phyloP scores from a whole-genome alignment of 192 early-diverging fungal genomes.

The Funneliformis geosporum region DNA sequence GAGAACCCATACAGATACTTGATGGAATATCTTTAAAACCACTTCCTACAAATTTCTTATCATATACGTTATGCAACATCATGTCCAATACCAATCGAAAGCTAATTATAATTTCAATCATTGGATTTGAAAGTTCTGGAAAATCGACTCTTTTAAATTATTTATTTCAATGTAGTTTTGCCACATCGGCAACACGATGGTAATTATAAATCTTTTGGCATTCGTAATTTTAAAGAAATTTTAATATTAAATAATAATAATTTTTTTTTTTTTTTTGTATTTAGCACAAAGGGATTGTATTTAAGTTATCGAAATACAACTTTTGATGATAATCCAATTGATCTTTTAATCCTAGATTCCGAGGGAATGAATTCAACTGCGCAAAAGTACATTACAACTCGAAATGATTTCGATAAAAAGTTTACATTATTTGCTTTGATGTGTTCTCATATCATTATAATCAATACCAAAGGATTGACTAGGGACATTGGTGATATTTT shows the following conservation, averaged over 20 bases:
- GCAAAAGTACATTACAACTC: slow-evolving; percentile 2
- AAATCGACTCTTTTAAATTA: slow-evolving; percentile 18
- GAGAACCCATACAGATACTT: not conserved
- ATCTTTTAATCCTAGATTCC: not conserved
- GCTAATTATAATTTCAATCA: slow-evolving; percentile 1
- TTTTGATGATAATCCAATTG: not conserved
- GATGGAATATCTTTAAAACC: slow-evolving; percentile 7
- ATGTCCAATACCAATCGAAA: not conserved
- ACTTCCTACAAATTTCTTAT: not conserved
- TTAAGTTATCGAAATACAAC: not conserved
- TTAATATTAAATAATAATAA: not conserved
- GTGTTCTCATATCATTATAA: slow-evolving; percentile 18
- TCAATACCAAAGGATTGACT: slow-evolving; percentile 10
- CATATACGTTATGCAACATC: not conserved
- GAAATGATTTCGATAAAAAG: slow-evolving; percentile 19
- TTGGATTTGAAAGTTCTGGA: slow-evolving; percentile 10
- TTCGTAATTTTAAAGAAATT: no score
- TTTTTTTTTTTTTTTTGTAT: not conserved
- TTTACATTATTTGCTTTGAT: slow-evolving; percentile 1
- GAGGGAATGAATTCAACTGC: slow-evolving; percentile 11
- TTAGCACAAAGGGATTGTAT: slow-evolving; percentile 8
- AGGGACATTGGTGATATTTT: slow-evolving; percentile 3
- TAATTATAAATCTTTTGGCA: not conserved
- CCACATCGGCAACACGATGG: not conserved
- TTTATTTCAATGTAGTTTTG: slow-evolving; percentile 5